Evolutionary conservation across 495 filamentous ascomycete species (phyloP), one percentile per base, ranked within the genome.

Genomic region (Schizothecium vesticola): DNA sequence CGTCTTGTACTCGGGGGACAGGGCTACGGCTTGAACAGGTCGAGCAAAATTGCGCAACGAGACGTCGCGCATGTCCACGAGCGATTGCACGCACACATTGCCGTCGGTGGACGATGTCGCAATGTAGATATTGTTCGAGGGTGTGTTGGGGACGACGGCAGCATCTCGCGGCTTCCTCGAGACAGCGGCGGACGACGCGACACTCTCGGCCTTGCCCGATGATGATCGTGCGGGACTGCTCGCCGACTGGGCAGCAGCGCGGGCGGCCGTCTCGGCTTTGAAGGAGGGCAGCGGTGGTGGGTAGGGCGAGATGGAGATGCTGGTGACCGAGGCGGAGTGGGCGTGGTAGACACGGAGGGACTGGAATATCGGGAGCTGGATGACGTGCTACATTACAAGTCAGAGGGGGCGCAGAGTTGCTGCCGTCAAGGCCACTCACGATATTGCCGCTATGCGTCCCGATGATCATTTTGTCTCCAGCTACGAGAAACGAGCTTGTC

Each of bases 371-470:
- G 96, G 94, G 21, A 97, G 73, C 43, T 91, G 90, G 24, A 97
- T 77, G 43, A 96, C 89, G 84, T 98, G 91, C 93, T 96, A 70
- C 26, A 24, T 61, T 10, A 61, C 70, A 24, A 72, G 71, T 79
- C 57, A 65, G 64, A 65, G 65, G 55, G 66, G 68, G 21, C 61
- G 63, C 28, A 11, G 12, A 19, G 25, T 12, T 29, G 64, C 13
- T 22, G 21, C 10, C 21, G 31, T n/a, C 8, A 26, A 23, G 12
- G 22, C 9, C 16, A 66, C 91, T 86, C 84, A 96, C 93, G 72
- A 98, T 92, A 73, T 95, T 97, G 71, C 95, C 95, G 80, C 97
- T 97, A 78, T 99, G 95, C 4, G 96, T 97, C 70, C 95, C 95
- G 69, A 96, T 82, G 65, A 98, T 90, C 93, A 97, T 97, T 81